phyloP scores from a whole-genome alignment of 352 stramenopile species.

The Bremia lactucae region DNA sequence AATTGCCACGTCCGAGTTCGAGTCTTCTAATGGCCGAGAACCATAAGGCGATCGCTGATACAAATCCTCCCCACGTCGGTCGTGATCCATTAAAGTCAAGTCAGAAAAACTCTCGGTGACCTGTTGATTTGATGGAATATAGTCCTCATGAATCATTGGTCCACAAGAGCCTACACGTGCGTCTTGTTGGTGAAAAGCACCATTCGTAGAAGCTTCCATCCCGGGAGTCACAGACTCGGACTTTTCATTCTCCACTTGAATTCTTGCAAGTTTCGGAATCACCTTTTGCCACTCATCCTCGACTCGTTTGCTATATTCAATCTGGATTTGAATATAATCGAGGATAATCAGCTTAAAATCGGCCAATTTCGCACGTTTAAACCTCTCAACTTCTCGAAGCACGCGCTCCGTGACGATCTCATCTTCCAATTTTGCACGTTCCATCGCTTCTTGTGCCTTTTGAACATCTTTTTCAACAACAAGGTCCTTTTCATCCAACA shows the following conservation, averaged over 20 bases:
- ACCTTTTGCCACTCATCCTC: constrained; percentile 75
- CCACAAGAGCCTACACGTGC: constrained; percentile 9
- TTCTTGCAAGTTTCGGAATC: constrained; percentile 60
- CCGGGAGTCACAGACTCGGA: constrained; percentile 32
- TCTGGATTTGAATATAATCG: constrained; percentile 95
- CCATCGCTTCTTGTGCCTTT: constrained; percentile 73
- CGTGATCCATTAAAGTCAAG: constrained; percentile 37
- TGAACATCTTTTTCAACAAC: constrained; percentile 69
- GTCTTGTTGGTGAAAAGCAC: constrained; percentile 10
- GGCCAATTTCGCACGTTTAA: constrained; percentile 90
- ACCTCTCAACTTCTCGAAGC: constrained; percentile 94
- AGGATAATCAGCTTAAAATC: constrained; percentile 94
- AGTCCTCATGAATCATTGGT: constrained; percentile 58
- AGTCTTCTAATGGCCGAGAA: constrained; percentile 17
- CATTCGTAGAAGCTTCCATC: constrained; percentile 13
- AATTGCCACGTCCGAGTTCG: constrained; percentile 24
- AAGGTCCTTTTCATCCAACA: constrained; percentile 81
- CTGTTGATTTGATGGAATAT: constrained; percentile 53
- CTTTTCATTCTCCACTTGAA: constrained; percentile 45
- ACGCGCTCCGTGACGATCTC: constrained; percentile 90
- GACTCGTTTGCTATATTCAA: constrained; percentile 93
- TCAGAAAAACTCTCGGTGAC: constrained; percentile 39
- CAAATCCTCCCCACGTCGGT: constrained; percentile 17
- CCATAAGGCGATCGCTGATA: constrained; percentile 25
- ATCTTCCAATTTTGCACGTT: constrained; percentile 88